Percentiles rank a stretch among this genome's conserved stretches.
phyloP scores from a whole-genome alignment of 2,329 filamentous ascomycete genomes.

The Ophiostoma triangulosporum region DNA sequence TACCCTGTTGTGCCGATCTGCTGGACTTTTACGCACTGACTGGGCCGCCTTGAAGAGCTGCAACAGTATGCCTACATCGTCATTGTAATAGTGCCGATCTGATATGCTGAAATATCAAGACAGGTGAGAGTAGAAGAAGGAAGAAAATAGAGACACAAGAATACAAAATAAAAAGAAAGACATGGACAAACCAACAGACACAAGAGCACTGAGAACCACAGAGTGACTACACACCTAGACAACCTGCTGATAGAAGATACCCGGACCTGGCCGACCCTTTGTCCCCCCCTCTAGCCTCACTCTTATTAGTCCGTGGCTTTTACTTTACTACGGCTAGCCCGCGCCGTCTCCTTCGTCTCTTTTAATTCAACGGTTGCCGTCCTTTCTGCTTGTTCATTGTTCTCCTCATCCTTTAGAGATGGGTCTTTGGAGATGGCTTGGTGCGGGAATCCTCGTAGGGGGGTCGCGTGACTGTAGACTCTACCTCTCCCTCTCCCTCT shows the following conservation, averaged over 20 bases:
- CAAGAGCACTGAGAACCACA: no score
- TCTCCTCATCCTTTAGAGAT: background rate
- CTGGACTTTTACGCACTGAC: no score
- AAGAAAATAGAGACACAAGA: background rate
- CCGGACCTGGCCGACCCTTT: background rate
- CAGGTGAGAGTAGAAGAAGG: background rate
- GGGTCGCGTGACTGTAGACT: no score
- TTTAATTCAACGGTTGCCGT: background rate
- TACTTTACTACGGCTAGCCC: background rate
- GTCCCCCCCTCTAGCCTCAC: background rate
- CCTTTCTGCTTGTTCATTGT: background rate
- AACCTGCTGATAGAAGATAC: background rate
- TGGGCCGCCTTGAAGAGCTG: no score
- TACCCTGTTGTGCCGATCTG: no score
- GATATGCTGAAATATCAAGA: background rate
- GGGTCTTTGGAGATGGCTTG: no score
- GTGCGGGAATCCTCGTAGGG: background rate
- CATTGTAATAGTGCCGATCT: no score
- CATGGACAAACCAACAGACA: background rate
- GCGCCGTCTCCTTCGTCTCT: background rate
- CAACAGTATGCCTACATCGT: no score
- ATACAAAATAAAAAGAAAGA: background rate
- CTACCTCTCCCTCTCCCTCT: background rate
- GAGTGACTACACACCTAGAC: background rate
- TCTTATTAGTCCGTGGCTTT: background rate